These are phyloP conservation scores for Suillus fuscotomentosus DNA, from an alignment of 768 basidiomycete species.

Conservation along the genomic window DNA sequence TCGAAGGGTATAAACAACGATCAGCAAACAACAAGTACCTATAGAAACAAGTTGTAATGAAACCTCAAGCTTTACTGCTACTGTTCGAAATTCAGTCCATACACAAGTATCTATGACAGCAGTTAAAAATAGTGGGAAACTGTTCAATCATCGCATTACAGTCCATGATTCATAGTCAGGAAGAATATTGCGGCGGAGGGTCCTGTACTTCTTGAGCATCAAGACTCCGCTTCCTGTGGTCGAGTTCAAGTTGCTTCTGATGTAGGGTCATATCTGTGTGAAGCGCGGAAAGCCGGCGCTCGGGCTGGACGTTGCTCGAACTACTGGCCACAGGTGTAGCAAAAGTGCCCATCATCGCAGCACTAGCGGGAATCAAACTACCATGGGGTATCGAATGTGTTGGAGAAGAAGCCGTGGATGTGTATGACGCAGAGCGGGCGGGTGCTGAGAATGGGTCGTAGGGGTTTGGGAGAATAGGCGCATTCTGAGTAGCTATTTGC, in stretches of 20 bases:
- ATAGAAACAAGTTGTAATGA: neutral
- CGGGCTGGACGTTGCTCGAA: constrained; percentile 17
- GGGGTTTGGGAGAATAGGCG: constrained; percentile 7
- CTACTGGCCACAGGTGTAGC: constrained; percentile 85
- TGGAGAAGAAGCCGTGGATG: neutral
- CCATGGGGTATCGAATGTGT: neutral
- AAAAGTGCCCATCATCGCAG: constrained; percentile 42
- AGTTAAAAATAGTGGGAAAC: neutral
- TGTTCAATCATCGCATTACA: neutral
- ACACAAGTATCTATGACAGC: neutral
- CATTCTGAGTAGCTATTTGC: neutral
- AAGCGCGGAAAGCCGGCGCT: constrained; percentile 7
- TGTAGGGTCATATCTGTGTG: constrained; percentile 9
- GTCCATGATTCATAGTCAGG: neutral
- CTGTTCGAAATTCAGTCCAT: neutral
- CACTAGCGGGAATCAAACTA: neutral
- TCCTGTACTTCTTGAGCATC: constrained; percentile 10
- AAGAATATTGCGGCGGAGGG: constrained; percentile 12
- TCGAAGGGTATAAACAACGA: neutral
- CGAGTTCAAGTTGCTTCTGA: constrained; percentile 11
- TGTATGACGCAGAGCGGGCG: constrained; percentile 4
- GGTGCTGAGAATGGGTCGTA: constrained; percentile 9
- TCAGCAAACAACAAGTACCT: neutral
- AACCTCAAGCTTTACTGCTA: neutral
- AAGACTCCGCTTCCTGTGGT: constrained; percentile 7